Base-by-base conservation (phyloP, 2,329 filamentous ascomycete genomes). In the Colletotrichum sp. region DNA sequence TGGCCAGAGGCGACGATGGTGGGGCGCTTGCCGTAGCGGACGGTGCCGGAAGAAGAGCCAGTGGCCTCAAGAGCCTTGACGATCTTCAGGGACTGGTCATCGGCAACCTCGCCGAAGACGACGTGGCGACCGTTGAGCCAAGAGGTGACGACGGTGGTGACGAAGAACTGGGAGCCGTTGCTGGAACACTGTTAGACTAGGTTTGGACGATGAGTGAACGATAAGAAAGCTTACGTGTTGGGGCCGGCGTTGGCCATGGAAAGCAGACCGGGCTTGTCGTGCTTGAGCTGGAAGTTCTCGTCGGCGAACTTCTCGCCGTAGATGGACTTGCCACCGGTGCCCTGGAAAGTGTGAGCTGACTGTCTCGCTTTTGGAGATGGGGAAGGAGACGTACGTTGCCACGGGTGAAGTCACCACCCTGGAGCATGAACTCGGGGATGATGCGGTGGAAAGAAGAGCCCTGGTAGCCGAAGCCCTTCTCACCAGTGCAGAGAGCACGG, bases 151-250 rank as follows among this genome's bases (percentile, higher is more conserved):
- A 98, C 95, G 72, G 96, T 98, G 82, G 96, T 98, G 84, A 98
- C 89, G 90, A 98, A 98, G 91, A 98, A 98, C 87, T 98, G 96
- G 67, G 95, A 98, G 82, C 97, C 97, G 88, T 99, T 99, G 86
- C 97, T 98, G 87, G 13, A 88, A 22, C 87, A 52, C 10, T 88
- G 66, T 81, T 56, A 80, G 81, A 28, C 3, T 16, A 16, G 5
- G 15, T n/a, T 48, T 8, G 22, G 52, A 30, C 16, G 12, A n/a
- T 9, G 48, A 52, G 27, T 13, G 6, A 7, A 16, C 16, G 8
- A 39, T 9, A 16, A 16, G 6, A 15, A 79, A 36, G 22, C 91
- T 86, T 89, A 93, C 92, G 96, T 98, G 94, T 98, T 98, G 84
- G 94, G 94, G 81, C 96, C 96, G 81, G 96, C 94, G 88, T 98